Evolutionary conservation across 768 basidiomycete genomes (phyloP).

Genomic region (Daedalea quercina): DNA sequence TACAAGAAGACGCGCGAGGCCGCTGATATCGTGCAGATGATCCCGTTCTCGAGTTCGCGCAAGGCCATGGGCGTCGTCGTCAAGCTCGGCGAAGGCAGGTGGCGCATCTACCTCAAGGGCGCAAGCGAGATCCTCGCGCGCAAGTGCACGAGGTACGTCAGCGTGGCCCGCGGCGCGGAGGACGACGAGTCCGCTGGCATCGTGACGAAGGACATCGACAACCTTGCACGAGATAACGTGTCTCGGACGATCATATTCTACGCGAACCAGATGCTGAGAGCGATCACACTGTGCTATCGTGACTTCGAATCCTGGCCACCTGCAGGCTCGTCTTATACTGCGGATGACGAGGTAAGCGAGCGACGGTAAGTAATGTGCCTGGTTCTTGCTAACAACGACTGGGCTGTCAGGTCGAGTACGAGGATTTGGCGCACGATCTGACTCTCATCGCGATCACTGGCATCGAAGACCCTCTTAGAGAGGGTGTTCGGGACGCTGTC

Average conservation of each 20-base stretch:
- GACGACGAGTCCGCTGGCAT: slow-evolving; percentile 28
- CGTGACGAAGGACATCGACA: slow-evolving; percentile 55
- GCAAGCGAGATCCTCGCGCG: slow-evolving; percentile 90
- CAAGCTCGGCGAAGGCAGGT: slow-evolving; percentile 41
- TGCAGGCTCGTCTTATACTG: slow-evolving; percentile 28
- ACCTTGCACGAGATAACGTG: slow-evolving; percentile 74
- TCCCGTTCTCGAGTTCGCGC: slow-evolving; percentile 89
- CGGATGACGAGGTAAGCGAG: slow-evolving; percentile 47
- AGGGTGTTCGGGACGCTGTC: slow-evolving; percentile 86
- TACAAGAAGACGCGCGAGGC: slow-evolving; percentile 62
- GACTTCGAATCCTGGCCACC: slow-evolving; percentile 90
- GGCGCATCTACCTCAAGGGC: slow-evolving; percentile 83
- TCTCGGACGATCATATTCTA: slow-evolving; percentile 94
- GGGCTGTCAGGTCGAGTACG: slow-evolving; percentile 51
- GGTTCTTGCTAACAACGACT: background rate
- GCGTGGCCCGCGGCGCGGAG: slow-evolving; percentile 39
- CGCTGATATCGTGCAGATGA: slow-evolving; percentile 69
- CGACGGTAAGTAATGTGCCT: no score
- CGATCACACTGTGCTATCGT: slow-evolving; percentile 89
- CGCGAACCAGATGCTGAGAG: slow-evolving; percentile 91
- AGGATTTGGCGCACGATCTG: slow-evolving; percentile 61
- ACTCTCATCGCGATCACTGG: slow-evolving; percentile 88
- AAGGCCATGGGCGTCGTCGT: slow-evolving; percentile 95
- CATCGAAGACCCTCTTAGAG: slow-evolving; percentile 93
- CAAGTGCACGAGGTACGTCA: slow-evolving; percentile 66